A percentile compares a stretch with the other conserved stretches of the same genome.
Conservation (phyloP, 768 basidiomycete genomes). For the Kwoniella heveanensis region DNA sequence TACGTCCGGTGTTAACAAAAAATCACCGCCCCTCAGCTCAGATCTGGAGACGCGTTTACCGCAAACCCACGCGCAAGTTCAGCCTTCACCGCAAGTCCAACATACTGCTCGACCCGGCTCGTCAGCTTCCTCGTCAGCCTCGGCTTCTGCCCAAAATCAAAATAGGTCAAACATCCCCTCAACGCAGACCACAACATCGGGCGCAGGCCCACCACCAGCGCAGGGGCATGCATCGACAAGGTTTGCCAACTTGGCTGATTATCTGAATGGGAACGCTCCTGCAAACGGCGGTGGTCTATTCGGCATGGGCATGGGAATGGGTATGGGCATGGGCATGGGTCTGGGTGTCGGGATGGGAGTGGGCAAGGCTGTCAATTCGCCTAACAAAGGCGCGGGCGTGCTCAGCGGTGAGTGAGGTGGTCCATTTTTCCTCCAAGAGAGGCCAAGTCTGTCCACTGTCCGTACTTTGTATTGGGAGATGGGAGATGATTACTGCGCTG, state of each 20-base stretch:
- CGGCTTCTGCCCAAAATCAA: not conserved
- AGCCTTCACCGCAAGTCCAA: not conserved
- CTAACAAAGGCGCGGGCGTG: not conserved
- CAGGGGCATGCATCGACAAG: conserved; percentile 3
- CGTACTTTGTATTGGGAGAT: not conserved
- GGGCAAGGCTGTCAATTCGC: conserved; percentile 5
- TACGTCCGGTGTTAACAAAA: not conserved
- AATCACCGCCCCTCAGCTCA: conserved; percentile 5
- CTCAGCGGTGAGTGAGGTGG: not conserved
- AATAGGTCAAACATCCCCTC: not conserved
- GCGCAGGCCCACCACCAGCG: not conserved
- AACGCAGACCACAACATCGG: not conserved
- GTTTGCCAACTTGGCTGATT: conserved; percentile 33
- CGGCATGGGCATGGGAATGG: conserved; percentile 23
- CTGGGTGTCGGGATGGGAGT: conserved; percentile 10
- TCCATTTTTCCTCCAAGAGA: conserved; percentile 1
- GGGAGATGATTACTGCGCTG: not conserved
- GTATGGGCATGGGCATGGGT: conserved; percentile 19
- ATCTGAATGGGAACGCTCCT: conserved; percentile 16
- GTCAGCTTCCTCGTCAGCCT: not conserved
- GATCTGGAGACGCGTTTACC: not conserved
- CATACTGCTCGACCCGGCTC: not conserved
- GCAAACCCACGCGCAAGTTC: not conserved
- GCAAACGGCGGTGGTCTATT: conserved; percentile 16
- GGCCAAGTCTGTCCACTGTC: not conserved